A percentile compares a stretch with the other conserved stretches of the same genome.
Conservation (phyloP, 2,329 filamentous ascomycete species). For the Pseudogymnoascus sp. region DNA sequence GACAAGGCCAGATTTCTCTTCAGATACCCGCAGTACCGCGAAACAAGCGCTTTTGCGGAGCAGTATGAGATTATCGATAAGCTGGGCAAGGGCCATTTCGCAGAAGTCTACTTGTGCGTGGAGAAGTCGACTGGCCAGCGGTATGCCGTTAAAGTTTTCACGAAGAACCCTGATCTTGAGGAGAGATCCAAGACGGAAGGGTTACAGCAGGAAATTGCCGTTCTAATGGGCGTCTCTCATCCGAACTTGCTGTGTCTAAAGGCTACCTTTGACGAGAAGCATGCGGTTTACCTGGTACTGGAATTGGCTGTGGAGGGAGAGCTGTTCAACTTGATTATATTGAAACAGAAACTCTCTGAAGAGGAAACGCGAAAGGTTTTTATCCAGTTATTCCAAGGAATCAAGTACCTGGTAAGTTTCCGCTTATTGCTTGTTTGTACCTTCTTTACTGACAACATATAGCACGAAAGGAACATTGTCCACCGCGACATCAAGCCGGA, state of each 20-base stretch:
- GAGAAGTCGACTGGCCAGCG: conserved; percentile 76
- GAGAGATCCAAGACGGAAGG: conserved; percentile 79
- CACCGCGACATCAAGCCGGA: conserved; percentile 97
- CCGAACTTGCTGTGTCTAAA: conserved; percentile 88
- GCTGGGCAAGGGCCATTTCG: conserved; percentile 91
- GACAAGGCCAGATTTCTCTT: conserved; percentile 85
- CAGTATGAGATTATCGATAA: conserved; percentile 80
- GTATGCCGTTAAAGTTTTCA: conserved; percentile 93
- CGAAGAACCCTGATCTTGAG: conserved; percentile 72
- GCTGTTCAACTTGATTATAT: conserved; percentile 89
- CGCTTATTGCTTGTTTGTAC: neutral
- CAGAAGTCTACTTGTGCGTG: conserved; percentile 83
- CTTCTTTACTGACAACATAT: conserved; percentile 24
- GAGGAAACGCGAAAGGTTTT: conserved; percentile 81
- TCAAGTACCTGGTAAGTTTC: conserved; percentile 80
- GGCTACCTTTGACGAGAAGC: conserved; percentile 86
- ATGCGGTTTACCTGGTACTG: conserved; percentile 83
- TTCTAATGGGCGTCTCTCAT: conserved; percentile 95
- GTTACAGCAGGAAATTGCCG: conserved; percentile 89
- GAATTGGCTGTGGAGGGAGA: conserved; percentile 91
- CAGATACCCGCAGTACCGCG: conserved; percentile 70
- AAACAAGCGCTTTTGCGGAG: conserved; percentile 72
- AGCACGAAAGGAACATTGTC: conserved; percentile 97
- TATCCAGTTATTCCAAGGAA: conserved; percentile 80
- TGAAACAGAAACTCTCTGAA: conserved; percentile 82